These are phyloP conservation scores for Lasiodiplodia citricola DNA, from an alignment of 2,329 filamentous ascomycete genomes.

Conservation along the genomic window DNA sequence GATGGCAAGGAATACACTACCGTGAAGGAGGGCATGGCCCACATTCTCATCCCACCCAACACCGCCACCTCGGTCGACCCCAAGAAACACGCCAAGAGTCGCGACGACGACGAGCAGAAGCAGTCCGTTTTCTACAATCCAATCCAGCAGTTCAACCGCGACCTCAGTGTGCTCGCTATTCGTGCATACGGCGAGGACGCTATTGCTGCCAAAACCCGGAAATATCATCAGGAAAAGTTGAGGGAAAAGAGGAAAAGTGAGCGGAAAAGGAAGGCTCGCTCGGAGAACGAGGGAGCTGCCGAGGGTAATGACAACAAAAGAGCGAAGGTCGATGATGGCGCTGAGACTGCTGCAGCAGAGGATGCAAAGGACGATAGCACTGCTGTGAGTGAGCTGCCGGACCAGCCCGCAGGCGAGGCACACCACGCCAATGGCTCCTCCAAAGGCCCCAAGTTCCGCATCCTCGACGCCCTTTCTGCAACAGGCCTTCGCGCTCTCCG, in stretches of 20 bases:
- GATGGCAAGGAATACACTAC: conserved; percentile 62
- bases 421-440: conserved; percentile 34
- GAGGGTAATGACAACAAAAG: conserved; percentile 33
- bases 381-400: neutral
- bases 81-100: conserved; percentile 45
- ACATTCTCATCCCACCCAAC: conserved; percentile 67
- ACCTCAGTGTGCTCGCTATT: conserved; percentile 90
- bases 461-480: conserved; percentile 92
- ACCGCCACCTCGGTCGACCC: conserved; percentile 54
- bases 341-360: conserved; percentile 14
- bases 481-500: conserved; percentile 89
- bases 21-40: conserved; percentile 70
- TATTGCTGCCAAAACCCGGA: conserved; percentile 54
- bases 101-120: conserved; percentile 58
- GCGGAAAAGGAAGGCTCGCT: conserved; percentile 22
- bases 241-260: conserved; percentile 46
- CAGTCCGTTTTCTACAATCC: conserved; percentile 96
- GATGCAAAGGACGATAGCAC: conserved; percentile 32
- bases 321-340: conserved; percentile 29
- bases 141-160: conserved; percentile 98
- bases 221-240: conserved; percentile 32
- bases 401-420: neutral
- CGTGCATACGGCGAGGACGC: conserved; percentile 80
- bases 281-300: neutral
- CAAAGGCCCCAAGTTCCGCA: conserved; percentile 64